Evolutionary conservation across 1,284 basidiomycete genomes (phyloP), one percentile per base, ranked within the genome.

Genomic region (Blastosporella zonata): DNA sequence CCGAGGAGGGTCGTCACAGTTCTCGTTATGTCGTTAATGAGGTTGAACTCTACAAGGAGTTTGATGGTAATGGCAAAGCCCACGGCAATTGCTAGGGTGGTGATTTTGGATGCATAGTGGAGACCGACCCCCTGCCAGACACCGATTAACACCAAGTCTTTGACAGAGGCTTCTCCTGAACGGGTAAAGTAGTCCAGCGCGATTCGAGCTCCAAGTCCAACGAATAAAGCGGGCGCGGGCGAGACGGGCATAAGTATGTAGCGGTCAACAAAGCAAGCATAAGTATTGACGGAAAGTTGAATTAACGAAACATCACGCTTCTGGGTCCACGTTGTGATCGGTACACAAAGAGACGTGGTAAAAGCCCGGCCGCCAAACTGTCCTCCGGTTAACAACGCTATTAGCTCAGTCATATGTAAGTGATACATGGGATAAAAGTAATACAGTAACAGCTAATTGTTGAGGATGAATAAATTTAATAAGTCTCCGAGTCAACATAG

Each of bases 101-200:
- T 72, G 46, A 74, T 70, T 61, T 78, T 78, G 54, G 79, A 73
- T 47, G 82, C 72, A 59, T 79, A 84, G 61, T 87, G 84, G 39
- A 90, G 70, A 21, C 78, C 82, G 55, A 86, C 78, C 43, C 87
- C 87, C 65, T 89, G 84, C 74, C 84, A 82, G 57, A 83, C 73
- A 47, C 87, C 87, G 47, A 77, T 68, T 52, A 90, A 77, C 63
- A 88, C 67, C 57, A 74, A 72, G 60, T 87, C 79, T 52, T 76
- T 74, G 36, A 81, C 66, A 57, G 76, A 67, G 12, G 76, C 67
- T 52, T 73, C 65, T 50, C 64, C 69, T 43, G 73, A 63, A 46
- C 66, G 63, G 49, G 71, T 74, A 59, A 81, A 65, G 52, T 73
- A 70, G 66, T 86, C 81, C 56, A 88, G 68, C 46, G 80, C 63